Base-by-base conservation (phyloP, 352 stramenopile genomes). In the Phytophthora constricta region DNA sequence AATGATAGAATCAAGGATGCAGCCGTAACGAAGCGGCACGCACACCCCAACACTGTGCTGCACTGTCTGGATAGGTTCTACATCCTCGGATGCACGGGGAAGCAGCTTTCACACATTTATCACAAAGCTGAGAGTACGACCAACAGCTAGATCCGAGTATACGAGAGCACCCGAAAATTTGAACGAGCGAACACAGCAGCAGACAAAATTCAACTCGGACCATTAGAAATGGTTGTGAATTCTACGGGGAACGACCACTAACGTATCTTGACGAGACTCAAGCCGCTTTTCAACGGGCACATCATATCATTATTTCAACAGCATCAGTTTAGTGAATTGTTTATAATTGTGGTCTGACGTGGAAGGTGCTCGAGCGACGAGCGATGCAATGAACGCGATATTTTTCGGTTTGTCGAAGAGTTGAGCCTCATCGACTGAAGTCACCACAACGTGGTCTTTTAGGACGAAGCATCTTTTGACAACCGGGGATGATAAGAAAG, bases 401-500 rank as follows among this genome's bases (percentile, higher is more conserved):
- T 37, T 11, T 37, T 37, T 37, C 31, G 31, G 7, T 37, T 37
- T 37, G 13, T 11, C 13, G 31, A 37, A 37, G 31, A 37, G 31
- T 11, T 37, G 7, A 37, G 31, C 13, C 31, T 13, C 7, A 7
- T 37, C 7, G 31, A 37, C 31, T 37, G 31, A 11, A 37, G 31
- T 11, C 31, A 37, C 31, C 31, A 37, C 7, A 37, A 37, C 13
- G 7, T 37, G 13, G 31, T 37, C 31, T 37, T 37, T 37, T 11
- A 13, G 31, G 31, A 37, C 31, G 31, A 37, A 11, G 31, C 13
- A 7, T 37, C 31, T 11, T 37, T 82, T 27, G 70, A 76, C 20
- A 76, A 72, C 23, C 14, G 59, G 62, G 62, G 0, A 81, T 81
- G 69, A 47, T 77, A 22, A 17, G 65, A 0, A 72, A 69, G 42